Base-by-base conservation (phyloP, 352 stramenopile genomes). In the Phytophthora capsici region DNA sequence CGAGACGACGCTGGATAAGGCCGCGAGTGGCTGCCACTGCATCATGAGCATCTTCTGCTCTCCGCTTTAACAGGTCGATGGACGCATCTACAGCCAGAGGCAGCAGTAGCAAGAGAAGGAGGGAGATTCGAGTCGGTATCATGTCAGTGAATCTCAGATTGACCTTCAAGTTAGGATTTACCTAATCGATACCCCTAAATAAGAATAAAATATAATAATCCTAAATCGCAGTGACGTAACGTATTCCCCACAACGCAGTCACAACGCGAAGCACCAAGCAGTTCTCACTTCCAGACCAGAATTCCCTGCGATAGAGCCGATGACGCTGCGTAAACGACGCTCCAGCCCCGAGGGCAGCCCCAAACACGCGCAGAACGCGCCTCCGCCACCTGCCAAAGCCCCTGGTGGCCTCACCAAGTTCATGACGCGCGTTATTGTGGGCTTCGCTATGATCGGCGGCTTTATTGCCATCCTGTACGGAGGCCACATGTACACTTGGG, bases 401-500 rank as follows among this genome's bases (percentile, higher is more conserved):
- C 76, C 69, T 22, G 76, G 73, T 12, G 57, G 69, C 4, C 62
- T 90, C 37, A 63, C 71, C 34, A 92, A 94, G 60, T 88, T 91
- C 57, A 69, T 89, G 58, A 90, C 81, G 44, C 86, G 86, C 58
- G 81, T 91, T 8, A 69, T 92, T 46, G 75, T 89, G 67, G 82
- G 86, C 57, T 86, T 89, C 26, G 74, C 78, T 23, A 94, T 94
- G 86, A 92, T 94, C 60, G 76, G 63, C 23, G 75, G 66, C 47
- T 94, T 94, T 44, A 77, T 71, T 44, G 68, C 83, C 57, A 86
- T 94, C 57, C 72, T 92, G 38, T 94, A 94, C 64, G 83, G 83
- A 41, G 86, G 86, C 26, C 86, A 94, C 68, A 78, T 94, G 69
- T 94, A 94, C 71, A 82, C 81, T 17, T 92, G 82, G 86, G 66